Evolutionary conservation across 306 rosid species (phyloP), one percentile per base, ranked within the genome.

Genomic region (Leucaena leucocephala): DNA sequence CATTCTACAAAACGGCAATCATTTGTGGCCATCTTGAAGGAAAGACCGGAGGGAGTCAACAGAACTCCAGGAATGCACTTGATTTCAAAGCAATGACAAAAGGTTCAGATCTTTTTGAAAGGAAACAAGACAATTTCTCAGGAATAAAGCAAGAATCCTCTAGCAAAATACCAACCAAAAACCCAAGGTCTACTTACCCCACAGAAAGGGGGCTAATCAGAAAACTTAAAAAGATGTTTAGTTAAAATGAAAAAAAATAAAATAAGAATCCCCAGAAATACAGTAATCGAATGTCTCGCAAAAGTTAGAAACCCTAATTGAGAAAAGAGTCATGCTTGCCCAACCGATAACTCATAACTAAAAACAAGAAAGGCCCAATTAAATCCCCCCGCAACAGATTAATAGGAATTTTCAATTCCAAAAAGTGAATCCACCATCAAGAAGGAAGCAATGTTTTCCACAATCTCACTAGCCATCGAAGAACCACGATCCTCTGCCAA

Each of bases 1-100:
- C 99, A 95, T 83, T 95, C 99, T 86, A 95, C 92, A 38, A 95
- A 95, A 86, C 75, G 87, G 71, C 42, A 82, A 71, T 80, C 82
- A 21, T 76, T 82, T 71, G 74, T 90, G 68, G 86, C 61, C 98
- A 93, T 95, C 90, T 80, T 83, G 69, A 64, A 82, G 80, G 61
- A 68, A 72, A 61, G 6, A 76, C 71, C 75, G 67, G 19, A 72
- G 58, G 78, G 40, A 64, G 77, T 66, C 67, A 77, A 69, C 54
- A 66, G 72, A 77, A 80, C 70, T 82, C 54, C 57, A 45, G 57
- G 50, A 79, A 72, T 71, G 76, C 81, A 72, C 77, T 81, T 71
- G 78, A 82, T 73, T 80, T 86, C 88, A 82, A 89, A 81, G 76
- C 65, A 65, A 69, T 57, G 67, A 58, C 59, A 81, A 80, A 82